phyloP scores from a whole-genome alignment of 768 basidiomycete genomes.

The Lentinula boryana region DNA sequence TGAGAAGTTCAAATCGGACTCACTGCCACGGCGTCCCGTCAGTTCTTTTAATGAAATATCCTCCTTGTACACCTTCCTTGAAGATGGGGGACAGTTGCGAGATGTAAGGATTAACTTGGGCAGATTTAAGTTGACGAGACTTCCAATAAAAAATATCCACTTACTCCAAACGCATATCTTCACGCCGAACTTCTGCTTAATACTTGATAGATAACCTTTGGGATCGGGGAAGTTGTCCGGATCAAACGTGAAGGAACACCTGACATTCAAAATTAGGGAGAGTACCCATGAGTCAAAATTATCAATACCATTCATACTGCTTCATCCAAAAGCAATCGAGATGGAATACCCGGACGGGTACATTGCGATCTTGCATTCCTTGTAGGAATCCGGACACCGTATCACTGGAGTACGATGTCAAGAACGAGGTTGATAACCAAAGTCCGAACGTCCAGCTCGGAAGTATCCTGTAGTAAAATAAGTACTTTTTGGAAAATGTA shows the following conservation, averaged over 20 bases:
- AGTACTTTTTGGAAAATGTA: constrained; percentile 11
- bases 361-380: constrained; percentile 61
- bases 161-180: constrained; percentile 72
- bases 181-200: constrained; percentile 57
- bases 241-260: constrained; percentile 75
- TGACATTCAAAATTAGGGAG: constrained; percentile 20
- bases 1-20: constrained; percentile 17
- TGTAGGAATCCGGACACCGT: constrained; percentile 68
- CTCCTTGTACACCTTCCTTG: constrained; percentile 59
- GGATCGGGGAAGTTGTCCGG: constrained; percentile 74
- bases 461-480: constrained; percentile 39
- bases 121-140: background rate
- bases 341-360: constrained; percentile 67
- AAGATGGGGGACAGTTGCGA: constrained; percentile 66
- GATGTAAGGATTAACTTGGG: constrained; percentile 66
- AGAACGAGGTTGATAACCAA: constrained; percentile 74
- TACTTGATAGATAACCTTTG: constrained; percentile 52
- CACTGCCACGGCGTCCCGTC: constrained; percentile 68
- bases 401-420: constrained; percentile 60
- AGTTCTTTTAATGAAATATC: constrained; percentile 63
- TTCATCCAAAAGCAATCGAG: constrained; percentile 78
- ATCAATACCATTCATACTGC: constrained; percentile 52
- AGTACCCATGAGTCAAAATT: background rate
- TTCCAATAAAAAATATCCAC: constrained; percentile 8
- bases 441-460: constrained; percentile 74